phyloP scores from a whole-genome alignment of 2,329 filamentous ascomycete species.

The Aspergillus quadrilineatus region DNA sequence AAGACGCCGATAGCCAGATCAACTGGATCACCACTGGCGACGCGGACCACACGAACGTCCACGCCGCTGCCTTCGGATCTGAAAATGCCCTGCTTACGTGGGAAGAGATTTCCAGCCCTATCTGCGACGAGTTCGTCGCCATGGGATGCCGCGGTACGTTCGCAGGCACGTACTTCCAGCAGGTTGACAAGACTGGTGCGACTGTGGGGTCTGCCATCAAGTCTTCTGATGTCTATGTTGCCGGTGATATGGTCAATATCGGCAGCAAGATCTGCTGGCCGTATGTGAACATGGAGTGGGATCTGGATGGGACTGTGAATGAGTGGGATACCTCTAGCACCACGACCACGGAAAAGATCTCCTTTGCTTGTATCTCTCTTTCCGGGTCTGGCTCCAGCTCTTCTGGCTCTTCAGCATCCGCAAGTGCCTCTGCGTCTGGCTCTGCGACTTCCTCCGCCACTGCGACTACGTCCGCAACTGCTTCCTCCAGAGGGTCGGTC shows the following conservation, averaged over 20 bases:
- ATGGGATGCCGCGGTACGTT: conserved; percentile 62
- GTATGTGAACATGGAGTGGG: conserved; percentile 44
- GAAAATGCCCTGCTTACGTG: conserved; percentile 57
- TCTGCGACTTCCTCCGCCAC: not conserved
- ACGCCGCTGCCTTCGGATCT: conserved; percentile 56
- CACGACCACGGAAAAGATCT: conserved; percentile 26
- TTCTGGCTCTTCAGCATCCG: not conserved
- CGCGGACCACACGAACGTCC: conserved; percentile 58
- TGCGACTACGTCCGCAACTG: not conserved
- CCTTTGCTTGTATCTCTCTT: conserved; percentile 21
- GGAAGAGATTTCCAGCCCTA: conserved; percentile 60
- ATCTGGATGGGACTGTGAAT: conserved; percentile 37
- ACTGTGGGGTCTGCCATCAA: conserved; percentile 54
- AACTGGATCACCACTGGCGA: conserved; percentile 59
- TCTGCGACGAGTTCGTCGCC: conserved; percentile 54
- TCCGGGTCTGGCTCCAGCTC: not conserved
- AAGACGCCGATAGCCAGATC: conserved; percentile 57
- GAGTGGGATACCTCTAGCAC: conserved; percentile 7
- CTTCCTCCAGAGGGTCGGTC: not conserved
- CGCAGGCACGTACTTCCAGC: conserved; percentile 60
- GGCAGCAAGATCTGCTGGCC: conserved; percentile 56
- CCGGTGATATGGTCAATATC: conserved; percentile 63
- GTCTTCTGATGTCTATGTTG: conserved; percentile 57
- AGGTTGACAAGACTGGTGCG: conserved; percentile 52
- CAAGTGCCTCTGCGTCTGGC: not conserved